Percentiles rank a stretch among this genome's conserved stretches.
Evolutionary conservation across 2,329 filamentous ascomycete species (phyloP).

Genomic region (Talaromyces sp.): DNA sequence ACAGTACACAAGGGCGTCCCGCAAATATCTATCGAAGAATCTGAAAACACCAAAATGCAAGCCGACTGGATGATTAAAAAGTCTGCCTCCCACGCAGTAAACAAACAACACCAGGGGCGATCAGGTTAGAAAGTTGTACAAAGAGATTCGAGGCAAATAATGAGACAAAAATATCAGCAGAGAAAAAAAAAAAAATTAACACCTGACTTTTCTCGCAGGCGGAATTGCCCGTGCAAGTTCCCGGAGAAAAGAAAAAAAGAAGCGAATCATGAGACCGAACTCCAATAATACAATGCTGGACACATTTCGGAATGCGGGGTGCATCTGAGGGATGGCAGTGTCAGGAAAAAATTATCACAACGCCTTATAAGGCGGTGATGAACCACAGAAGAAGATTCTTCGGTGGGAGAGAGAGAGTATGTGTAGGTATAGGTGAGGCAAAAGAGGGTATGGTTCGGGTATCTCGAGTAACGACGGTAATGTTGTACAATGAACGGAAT

Average conservation of each 20-base stretch:
- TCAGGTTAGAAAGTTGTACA: slow-evolving; percentile 10
- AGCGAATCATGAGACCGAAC: background rate
- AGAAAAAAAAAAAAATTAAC: slow-evolving; percentile 3
- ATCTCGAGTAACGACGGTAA: background rate
- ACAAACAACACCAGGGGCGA: slow-evolving; percentile 10
- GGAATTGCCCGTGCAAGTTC: background rate
- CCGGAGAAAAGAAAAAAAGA: background rate
- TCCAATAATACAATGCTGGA: background rate
- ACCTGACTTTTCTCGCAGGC: background rate
- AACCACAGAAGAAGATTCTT: background rate
- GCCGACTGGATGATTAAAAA: background rate
- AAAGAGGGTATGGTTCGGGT: background rate
- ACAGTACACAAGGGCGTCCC: slow-evolving; percentile 9
- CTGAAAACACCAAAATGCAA: slow-evolving; percentile 6
- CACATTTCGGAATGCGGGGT: background rate
- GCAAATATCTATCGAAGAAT: slow-evolving; percentile 10
- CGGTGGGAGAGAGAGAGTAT: background rate
- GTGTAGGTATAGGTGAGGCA: background rate
- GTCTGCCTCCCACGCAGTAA: background rate
- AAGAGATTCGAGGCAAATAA: background rate
- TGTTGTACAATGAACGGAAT: slow-evolving; percentile 14
- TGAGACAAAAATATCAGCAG: background rate
- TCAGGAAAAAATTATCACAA: background rate
- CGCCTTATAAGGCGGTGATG: background rate
- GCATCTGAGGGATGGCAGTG: background rate